Evolutionary conservation across 2,329 filamentous ascomycete genomes (phyloP).

Genomic region (Pseudogymnoascus sp.): DNA sequence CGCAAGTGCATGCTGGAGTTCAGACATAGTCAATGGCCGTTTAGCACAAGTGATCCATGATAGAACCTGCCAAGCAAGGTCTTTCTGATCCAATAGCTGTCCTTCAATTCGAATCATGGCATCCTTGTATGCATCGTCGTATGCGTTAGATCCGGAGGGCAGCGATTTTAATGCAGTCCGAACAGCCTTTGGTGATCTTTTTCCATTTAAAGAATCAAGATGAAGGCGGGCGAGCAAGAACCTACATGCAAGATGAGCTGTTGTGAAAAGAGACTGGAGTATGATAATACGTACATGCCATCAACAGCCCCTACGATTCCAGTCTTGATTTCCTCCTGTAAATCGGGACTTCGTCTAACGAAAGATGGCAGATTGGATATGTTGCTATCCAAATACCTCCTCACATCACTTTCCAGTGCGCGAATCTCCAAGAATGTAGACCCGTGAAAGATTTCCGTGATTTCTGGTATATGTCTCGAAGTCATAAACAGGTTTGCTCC

Average conservation of each 20-base stretch:
- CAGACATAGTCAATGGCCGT: conserved; percentile 21
- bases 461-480: conserved; percentile 25
- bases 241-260: conserved; percentile 27
- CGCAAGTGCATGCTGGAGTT: conserved; percentile 30
- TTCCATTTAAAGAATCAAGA: conserved; percentile 25
- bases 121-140: conserved; percentile 17
- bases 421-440: conserved; percentile 24
- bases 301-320: conserved; percentile 20
- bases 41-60: conserved; percentile 16
- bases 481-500: conserved; percentile 27
- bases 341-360: conserved; percentile 12
- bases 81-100: conserved; percentile 21
- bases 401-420: conserved; percentile 26
- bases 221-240: conserved; percentile 30
- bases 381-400: conserved; percentile 22
- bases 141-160: conserved; percentile 19
- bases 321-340: conserved; percentile 21
- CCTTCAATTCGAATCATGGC: conserved; percentile 28
- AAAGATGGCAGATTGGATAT: conserved; percentile 19
- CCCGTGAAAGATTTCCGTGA: conserved; percentile 19
- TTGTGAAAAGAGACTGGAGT: not conserved
- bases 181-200: conserved; percentile 24
- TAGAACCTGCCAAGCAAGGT: conserved; percentile 27
- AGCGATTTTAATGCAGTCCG: conserved; percentile 24
- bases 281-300: conserved; percentile 31